Evolutionary conservation across 2,329 filamentous ascomycete genomes (phyloP).

Genomic region (Biscogniauxia marginata): DNA sequence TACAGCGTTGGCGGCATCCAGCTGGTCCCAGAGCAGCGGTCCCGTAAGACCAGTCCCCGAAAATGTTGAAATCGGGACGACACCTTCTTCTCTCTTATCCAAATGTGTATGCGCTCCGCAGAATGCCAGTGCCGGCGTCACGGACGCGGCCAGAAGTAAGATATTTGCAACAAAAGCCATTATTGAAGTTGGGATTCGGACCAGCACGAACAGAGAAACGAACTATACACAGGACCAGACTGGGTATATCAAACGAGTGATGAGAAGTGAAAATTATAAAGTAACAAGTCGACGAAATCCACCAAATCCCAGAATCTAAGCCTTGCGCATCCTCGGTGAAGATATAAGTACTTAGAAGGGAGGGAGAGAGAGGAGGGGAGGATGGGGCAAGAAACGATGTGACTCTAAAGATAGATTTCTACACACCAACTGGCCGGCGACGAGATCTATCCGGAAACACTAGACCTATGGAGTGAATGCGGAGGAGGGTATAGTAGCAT

Average conservation of each 20-base stretch:
- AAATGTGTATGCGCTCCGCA: slow-evolving; percentile 33
- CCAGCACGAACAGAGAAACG: background rate
- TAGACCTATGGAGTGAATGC: background rate
- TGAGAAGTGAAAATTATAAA: background rate
- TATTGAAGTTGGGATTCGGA: background rate
- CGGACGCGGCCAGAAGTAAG: slow-evolving; percentile 25
- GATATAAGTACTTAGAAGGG: background rate
- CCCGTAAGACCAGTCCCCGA: slow-evolving; percentile 33
- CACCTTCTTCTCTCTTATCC: slow-evolving; percentile 29
- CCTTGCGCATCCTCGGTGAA: background rate
- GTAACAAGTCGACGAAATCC: background rate
- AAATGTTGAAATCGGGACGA: slow-evolving; percentile 32
- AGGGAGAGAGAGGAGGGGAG: background rate
- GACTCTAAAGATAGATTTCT: background rate
- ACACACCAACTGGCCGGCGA: background rate
- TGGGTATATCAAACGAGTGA: background rate
- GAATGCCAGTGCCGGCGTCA: slow-evolving; percentile 27
- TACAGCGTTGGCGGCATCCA: slow-evolving; percentile 41
- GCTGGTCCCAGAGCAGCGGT: slow-evolving; percentile 35
- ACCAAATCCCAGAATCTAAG: too few relatives aligned
- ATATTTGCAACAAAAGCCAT: slow-evolving; percentile 5
- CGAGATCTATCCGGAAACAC: background rate
- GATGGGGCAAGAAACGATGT: background rate
- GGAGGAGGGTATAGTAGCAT: background rate
- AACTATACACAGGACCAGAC: background rate